Conservation (phyloP, 2,329 filamentous ascomycete genomes). For the Albophoma yamanashiensis region DNA sequence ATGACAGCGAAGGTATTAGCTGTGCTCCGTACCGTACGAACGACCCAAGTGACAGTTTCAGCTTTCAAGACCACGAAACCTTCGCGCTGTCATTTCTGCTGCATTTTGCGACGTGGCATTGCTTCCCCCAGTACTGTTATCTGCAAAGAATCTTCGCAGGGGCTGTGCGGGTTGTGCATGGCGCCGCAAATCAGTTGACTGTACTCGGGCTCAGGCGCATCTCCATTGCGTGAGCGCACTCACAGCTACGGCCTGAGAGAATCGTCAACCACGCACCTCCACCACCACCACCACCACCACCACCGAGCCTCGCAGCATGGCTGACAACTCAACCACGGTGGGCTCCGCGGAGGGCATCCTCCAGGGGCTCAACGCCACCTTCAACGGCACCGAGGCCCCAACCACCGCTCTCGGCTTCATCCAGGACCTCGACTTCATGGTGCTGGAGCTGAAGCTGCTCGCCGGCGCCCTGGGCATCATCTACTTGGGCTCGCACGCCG, state of each 20-base stretch:
- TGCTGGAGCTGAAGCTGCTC: conserved; percentile 37
- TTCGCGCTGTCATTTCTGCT: background rate
- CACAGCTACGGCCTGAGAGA: background rate
- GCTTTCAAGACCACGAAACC: background rate
- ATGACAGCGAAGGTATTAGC: background rate
- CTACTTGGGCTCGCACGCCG: conserved; percentile 75
- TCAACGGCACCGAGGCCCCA: conserved; percentile 10
- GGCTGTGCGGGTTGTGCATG: too few relatives aligned
- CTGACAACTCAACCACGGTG: conserved; percentile 8
- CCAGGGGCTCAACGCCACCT: conserved; percentile 19
- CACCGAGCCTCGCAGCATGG: conserved; percentile 2
- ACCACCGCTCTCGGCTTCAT: conserved; percentile 18
- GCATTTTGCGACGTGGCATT: background rate
- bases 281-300: background rate
- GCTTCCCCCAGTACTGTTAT: background rate
- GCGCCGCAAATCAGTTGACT: background rate
- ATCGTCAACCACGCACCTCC: background rate
- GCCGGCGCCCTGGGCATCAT: conserved; percentile 71
- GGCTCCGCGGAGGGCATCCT: conserved; percentile 9
- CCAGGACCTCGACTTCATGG: conserved; percentile 28
- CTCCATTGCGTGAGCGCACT: background rate
- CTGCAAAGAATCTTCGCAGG: too few relatives aligned
- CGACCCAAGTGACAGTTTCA: background rate
- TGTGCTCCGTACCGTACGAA: background rate
- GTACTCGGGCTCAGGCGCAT: background rate